A percentile compares a stretch with the other conserved stretches of the same genome.
Conservation (phyloP, 2,329 filamentous ascomycete species). For the Helotiales sp. region DNA sequence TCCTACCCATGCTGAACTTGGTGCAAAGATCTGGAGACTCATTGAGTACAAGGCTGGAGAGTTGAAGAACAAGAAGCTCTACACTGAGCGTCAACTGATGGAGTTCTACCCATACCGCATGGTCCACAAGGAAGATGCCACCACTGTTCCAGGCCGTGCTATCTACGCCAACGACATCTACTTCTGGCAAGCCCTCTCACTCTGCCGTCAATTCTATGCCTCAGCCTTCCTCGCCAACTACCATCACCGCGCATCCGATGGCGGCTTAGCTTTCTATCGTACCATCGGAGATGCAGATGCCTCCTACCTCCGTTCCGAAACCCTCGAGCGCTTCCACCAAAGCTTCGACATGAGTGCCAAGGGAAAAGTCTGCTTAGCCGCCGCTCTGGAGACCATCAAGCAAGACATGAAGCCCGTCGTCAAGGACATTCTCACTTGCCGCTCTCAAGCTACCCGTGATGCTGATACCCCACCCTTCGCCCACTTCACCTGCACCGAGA, state of each 20-base stretch:
- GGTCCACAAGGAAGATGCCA: constrained; percentile 15
- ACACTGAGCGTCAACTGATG: constrained; percentile 24
- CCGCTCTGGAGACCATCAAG: constrained; percentile 18
- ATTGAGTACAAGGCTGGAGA: constrained; percentile 24
- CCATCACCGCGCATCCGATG: constrained; percentile 27
- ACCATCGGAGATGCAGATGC: constrained; percentile 17
- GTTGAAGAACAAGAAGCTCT: constrained; percentile 25
- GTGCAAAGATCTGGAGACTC: constrained; percentile 14
- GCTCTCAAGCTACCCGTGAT: constrained; percentile 8
- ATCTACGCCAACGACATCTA: constrained; percentile 33
- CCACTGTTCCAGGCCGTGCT: constrained; percentile 24
- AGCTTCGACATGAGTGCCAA: constrained; percentile 26
- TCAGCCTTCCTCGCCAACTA: constrained; percentile 14
- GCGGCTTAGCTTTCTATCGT: constrained; percentile 29
- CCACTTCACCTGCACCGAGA: constrained; percentile 60
- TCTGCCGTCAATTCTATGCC: constrained; percentile 28
- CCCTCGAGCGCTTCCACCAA: constrained; percentile 16
- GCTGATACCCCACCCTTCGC: neutral
- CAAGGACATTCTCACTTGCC: constrained; percentile 18
- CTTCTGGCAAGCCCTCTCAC: constrained; percentile 27
- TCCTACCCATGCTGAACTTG: constrained; percentile 1
- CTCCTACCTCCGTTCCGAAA: constrained; percentile 16
- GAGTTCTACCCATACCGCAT: constrained; percentile 27
- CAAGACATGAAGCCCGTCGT: constrained; percentile 19
- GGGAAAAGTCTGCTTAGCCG: constrained; percentile 11